Percentiles rank a stretch among this genome's conserved stretches.
These are phyloP conservation scores for Tylopilus intermedius DNA, from an alignment of 768 basidiomycete genomes.

Conservation along the genomic window DNA sequence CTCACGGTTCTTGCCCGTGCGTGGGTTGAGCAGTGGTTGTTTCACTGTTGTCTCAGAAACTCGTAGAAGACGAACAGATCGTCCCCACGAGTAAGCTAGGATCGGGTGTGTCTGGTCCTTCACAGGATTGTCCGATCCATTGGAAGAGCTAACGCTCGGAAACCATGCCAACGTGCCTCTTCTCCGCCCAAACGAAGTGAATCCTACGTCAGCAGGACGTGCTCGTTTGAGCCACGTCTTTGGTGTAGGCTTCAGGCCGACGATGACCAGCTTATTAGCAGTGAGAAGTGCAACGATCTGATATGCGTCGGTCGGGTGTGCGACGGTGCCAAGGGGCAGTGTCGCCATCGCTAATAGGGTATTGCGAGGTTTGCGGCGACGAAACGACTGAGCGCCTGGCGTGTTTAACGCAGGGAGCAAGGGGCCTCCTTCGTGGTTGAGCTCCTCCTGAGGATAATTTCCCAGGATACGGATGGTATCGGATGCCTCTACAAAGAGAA, in stretches of 20 bases:
- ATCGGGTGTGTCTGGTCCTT: constrained; percentile 46
- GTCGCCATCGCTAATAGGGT: constrained; percentile 76
- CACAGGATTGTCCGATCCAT: constrained; percentile 19
- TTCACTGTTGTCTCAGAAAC: constrained; percentile 57
- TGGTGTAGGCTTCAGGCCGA: constrained; percentile 86
- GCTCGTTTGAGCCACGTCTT: constrained; percentile 86
- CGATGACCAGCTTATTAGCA: constrained; percentile 84
- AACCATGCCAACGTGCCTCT: constrained; percentile 79
- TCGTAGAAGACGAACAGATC: constrained; percentile 55
- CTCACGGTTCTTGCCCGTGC: constrained; percentile 55
- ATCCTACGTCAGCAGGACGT: constrained; percentile 45
- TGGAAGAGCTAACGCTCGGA: constrained; percentile 47
- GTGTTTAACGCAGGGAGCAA: constrained; percentile 16
- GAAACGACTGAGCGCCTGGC: constrained; percentile 28
- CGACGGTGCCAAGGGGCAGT: constrained; percentile 69
- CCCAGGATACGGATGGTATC: constrained; percentile 93
- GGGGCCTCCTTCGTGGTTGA: background rate
- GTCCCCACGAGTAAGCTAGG: constrained; percentile 85
- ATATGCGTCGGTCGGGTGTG: constrained; percentile 75
- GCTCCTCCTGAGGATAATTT: constrained; percentile 67
- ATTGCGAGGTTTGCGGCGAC: constrained; percentile 50
- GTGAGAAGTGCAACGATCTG: constrained; percentile 84
- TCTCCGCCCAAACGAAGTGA: constrained; percentile 37
- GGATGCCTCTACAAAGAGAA: constrained; percentile 90
- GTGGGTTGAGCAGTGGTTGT: constrained; percentile 46